A percentile compares a stretch with the other conserved stretches of the same genome.
These are phyloP conservation scores for Sherardia arvensis DNA, from an alignment of 257 asterid genomes.

Conservation along the genomic window DNA sequence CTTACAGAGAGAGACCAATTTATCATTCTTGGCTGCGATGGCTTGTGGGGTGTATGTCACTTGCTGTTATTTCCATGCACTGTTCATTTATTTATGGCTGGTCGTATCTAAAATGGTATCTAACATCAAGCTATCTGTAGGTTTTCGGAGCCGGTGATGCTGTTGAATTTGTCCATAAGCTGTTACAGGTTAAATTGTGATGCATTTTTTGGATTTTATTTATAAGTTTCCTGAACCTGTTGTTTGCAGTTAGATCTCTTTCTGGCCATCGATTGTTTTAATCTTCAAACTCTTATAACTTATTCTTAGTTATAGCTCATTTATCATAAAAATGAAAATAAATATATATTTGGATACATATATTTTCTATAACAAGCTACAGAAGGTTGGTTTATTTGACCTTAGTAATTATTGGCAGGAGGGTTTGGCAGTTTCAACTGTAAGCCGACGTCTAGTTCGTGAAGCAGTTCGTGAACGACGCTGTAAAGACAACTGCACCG, in stretches of 20 bases:
- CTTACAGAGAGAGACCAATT: constrained; percentile 84
- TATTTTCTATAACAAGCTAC: not conserved
- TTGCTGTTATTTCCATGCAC: not conserved
- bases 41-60: constrained; percentile 87
- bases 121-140: constrained; percentile 23
- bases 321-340: not conserved
- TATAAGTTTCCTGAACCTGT: not conserved
- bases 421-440: constrained; percentile 50
- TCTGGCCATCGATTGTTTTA: not conserved
- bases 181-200: constrained; percentile 52
- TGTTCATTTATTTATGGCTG: not conserved
- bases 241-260: not conserved
- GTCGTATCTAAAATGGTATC: not conserved
- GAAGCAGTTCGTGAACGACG: constrained; percentile 85
- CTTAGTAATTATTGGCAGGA: constrained; percentile 35
- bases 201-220: constrained; percentile 1
- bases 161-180: constrained; percentile 71
- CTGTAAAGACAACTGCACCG: constrained; percentile 94
- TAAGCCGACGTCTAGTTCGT: constrained; percentile 63
- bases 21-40: constrained; percentile 91
- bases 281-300: not conserved
- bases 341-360: not conserved
- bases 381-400: not conserved
- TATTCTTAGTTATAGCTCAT: not conserved
- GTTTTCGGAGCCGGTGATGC: constrained; percentile 96